A percentile compares a stretch with the other conserved stretches of the same genome.
These are phyloP conservation scores for Filosporella fistucella DNA, from an alignment of 495 filamentous ascomycete species.

Conservation along the genomic window DNA sequence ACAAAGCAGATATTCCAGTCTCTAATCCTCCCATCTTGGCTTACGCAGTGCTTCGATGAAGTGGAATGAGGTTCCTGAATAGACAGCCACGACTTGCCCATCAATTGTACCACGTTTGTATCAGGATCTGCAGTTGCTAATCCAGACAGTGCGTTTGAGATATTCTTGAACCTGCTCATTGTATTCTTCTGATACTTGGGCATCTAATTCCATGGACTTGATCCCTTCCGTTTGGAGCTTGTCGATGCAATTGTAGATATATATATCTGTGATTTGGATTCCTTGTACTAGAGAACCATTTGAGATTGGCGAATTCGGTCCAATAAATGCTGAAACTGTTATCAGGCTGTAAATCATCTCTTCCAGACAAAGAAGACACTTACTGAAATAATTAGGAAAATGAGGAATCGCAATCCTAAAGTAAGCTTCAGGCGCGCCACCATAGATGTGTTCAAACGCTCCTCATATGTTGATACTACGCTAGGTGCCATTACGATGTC, in stretches of 20 bases:
- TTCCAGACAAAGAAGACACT: too few species aligned
- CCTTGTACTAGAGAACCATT: not conserved
- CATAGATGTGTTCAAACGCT: too few species aligned
- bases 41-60: not conserved
- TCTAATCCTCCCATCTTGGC: not conserved
- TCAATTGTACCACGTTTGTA: not conserved
- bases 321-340: too few species aligned
- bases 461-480: too few species aligned
- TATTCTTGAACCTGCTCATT: not conserved
- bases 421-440: conserved; percentile 64
- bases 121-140: not conserved
- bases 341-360: too few species aligned
- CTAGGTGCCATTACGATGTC: too few species aligned
- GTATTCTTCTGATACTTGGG: not conserved
- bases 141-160: not conserved
- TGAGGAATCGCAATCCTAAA: conserved; percentile 53
- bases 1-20: not conserved
- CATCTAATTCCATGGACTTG: not conserved
- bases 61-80: not conserved
- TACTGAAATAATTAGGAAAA: conserved; percentile 64
- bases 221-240: not conserved
- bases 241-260: not conserved
- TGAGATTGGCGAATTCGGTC: not conserved
- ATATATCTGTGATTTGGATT: not conserved
- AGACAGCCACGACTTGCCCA: not conserved